Evolutionary conservation across 208 protist genomes (phyloP).

Genomic region (Trypanosoma theileri): DNA sequence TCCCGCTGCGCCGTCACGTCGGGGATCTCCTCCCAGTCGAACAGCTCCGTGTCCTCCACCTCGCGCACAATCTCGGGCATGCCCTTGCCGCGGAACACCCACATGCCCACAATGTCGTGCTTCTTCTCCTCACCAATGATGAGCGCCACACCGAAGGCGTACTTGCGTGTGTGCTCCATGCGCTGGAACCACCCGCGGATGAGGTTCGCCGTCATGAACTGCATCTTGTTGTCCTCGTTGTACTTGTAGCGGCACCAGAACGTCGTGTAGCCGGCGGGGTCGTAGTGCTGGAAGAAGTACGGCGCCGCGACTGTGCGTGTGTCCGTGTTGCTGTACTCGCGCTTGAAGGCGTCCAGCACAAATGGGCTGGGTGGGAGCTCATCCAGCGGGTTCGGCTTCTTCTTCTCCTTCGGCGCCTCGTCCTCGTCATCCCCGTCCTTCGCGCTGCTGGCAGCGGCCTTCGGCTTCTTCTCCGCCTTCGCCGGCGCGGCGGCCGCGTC

Average conservation of each 20-base stretch:
- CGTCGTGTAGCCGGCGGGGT: constrained; percentile 66
- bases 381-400: constrained; percentile 73
- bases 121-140: constrained; percentile 74
- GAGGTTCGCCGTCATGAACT: constrained; percentile 87
- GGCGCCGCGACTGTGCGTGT: constrained; percentile 67
- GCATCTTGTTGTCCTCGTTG: constrained; percentile 81
- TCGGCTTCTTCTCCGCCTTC: constrained; percentile 28
- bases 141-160: constrained; percentile 77
- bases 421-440: constrained; percentile 51
- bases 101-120: constrained; percentile 75
- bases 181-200: constrained; percentile 83
- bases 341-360: constrained; percentile 75
- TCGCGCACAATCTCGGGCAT: constrained; percentile 77
- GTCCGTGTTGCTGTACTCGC: constrained; percentile 79
- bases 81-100: constrained; percentile 81
- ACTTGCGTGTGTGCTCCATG: constrained; percentile 85
- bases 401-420: constrained; percentile 48
- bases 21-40: constrained; percentile 70
- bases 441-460: constrained; percentile 7
- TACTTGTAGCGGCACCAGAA: constrained; percentile 83
- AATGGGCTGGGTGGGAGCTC: constrained; percentile 47
- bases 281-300: constrained; percentile 71
- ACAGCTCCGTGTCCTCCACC: constrained; percentile 79
- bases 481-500: constrained; percentile 14
- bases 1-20: constrained; percentile 68